phyloP scores from a whole-genome alignment of 1,284 basidiomycete genomes.

The Tilletia horrida region DNA sequence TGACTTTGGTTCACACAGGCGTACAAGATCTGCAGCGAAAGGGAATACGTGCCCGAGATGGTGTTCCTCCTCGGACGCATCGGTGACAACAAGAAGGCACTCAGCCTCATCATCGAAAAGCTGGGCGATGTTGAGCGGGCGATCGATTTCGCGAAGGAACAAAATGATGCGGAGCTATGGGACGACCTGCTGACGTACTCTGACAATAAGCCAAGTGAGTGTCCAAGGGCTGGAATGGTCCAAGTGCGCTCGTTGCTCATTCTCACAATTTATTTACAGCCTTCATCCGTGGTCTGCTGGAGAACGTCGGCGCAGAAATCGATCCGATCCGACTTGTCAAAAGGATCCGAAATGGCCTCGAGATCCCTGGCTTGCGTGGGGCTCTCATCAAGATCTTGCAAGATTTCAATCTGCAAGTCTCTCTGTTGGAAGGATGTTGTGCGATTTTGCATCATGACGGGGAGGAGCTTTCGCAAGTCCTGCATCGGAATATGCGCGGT shows the following conservation, averaged over 20 bases:
- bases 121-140: constrained; percentile 88
- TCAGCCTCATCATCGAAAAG: constrained; percentile 91
- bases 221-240: not conserved
- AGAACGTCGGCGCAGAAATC: constrained; percentile 94
- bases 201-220: constrained; percentile 77
- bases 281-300: constrained; percentile 84
- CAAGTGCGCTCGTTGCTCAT: too few species aligned
- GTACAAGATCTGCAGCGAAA: constrained; percentile 77
- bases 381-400: constrained; percentile 94
- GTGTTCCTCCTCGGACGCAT: constrained; percentile 94
- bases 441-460: constrained; percentile 44
- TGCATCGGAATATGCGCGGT: constrained; percentile 28
- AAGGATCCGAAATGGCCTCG: constrained; percentile 88
- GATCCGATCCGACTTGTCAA: constrained; percentile 90
- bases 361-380: constrained; percentile 89
- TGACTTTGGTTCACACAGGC: constrained; percentile 61
- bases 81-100: constrained; percentile 92
- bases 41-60: constrained; percentile 90
- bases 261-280: constrained; percentile 58
- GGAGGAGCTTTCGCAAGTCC: constrained; percentile 31
- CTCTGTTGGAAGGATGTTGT: constrained; percentile 45
- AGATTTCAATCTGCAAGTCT: constrained; percentile 77
- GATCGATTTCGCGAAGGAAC: constrained; percentile 97
- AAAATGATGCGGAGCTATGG: constrained; percentile 96
- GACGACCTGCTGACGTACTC: constrained; percentile 91